Evolutionary conservation across 2,329 filamentous ascomycete genomes (phyloP).

Genomic region (Verticillium nonalfalfae): DNA sequence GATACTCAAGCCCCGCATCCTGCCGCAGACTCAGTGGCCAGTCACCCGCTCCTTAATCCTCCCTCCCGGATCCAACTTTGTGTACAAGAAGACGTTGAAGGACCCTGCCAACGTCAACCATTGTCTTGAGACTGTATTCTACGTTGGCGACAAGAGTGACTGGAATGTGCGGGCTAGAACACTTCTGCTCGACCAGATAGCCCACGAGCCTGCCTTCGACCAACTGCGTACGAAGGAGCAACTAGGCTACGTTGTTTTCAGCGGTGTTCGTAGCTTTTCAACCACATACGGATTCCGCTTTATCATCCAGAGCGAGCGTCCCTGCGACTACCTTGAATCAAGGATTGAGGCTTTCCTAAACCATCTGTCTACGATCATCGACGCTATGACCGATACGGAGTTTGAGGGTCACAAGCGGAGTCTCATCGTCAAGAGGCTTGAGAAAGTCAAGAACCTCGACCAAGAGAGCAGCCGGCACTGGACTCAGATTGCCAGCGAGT

Average conservation of each 20-base stretch:
- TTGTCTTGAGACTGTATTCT: constrained; percentile 73
- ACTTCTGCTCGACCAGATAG: constrained; percentile 80
- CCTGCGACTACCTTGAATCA: constrained; percentile 74
- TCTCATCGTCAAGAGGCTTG: constrained; percentile 76
- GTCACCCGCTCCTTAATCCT: constrained; percentile 71
- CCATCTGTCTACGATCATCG: constrained; percentile 58
- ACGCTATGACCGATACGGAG: constrained; percentile 71
- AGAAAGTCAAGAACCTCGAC: constrained; percentile 87
- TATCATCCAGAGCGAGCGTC: constrained; percentile 87
- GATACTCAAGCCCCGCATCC: constrained; percentile 64
- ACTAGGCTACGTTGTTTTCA: constrained; percentile 93
- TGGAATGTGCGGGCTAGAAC: constrained; percentile 67
- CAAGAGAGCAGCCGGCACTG: constrained; percentile 80
- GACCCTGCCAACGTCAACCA: constrained; percentile 88
- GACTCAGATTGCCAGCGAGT: constrained; percentile 78
- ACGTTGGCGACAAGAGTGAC: constrained; percentile 63
- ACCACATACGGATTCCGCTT: constrained; percentile 83
- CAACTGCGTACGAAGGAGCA: constrained; percentile 95
- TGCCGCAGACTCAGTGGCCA: constrained; percentile 76
- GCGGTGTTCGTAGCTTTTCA: constrained; percentile 62
- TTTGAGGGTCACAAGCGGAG: constrained; percentile 91
- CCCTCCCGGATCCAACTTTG: constrained; percentile 72
- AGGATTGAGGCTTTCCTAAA: constrained; percentile 82
- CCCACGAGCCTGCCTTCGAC: constrained; percentile 90
- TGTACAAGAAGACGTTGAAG: constrained; percentile 74